A percentile compares a stretch with the other conserved stretches of the same genome.
Evolutionary conservation across 352 stramenopile species (phyloP).

Genomic region (Paralagenidium karlingii): DNA sequence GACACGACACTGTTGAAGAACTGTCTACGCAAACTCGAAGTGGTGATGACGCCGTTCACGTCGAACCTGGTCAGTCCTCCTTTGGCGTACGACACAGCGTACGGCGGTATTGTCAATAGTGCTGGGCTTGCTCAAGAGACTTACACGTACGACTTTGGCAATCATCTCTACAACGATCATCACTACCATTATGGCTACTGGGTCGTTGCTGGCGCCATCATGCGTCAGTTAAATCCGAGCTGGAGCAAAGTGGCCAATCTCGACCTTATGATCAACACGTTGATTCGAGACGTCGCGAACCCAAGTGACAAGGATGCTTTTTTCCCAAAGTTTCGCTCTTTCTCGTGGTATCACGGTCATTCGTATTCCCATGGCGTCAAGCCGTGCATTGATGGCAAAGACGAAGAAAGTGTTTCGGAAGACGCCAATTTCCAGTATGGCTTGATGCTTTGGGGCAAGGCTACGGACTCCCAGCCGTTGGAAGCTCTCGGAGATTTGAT

Average conservation of each 20-base stretch:
- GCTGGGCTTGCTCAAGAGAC: conserved; percentile 30
- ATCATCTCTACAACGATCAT: conserved; percentile 71
- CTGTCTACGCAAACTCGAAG: conserved; percentile 44
- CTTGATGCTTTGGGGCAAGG: conserved; percentile 57
- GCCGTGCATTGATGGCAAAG: conserved; percentile 42
- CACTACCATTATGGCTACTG: conserved; percentile 77
- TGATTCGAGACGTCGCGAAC: conserved; percentile 63
- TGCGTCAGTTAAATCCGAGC: conserved; percentile 44
- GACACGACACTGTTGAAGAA: conserved; percentile 23
- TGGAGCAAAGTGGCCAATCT: conserved; percentile 36
- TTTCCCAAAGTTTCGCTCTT: conserved; percentile 63
- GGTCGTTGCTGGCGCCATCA: conserved; percentile 41
- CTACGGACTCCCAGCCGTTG: conserved; percentile 31
- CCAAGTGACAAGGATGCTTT: conserved; percentile 26
- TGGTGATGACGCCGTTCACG: conserved; percentile 35
- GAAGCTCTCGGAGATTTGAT: conserved; percentile 60
- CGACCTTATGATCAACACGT: conserved; percentile 42
- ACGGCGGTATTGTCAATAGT: conserved; percentile 34
- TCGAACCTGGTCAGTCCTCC: conserved; percentile 29
- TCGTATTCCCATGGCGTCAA: conserved; percentile 58
- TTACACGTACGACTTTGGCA: conserved; percentile 51
- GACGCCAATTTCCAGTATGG: conserved; percentile 73
- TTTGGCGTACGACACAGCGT: conserved; percentile 54
- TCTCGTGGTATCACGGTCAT: conserved; percentile 61
- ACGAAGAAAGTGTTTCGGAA: conserved; percentile 59